Conservation (phyloP, 495 filamentous ascomycete genomes). For the Aspergillus avenaceus region DNA sequence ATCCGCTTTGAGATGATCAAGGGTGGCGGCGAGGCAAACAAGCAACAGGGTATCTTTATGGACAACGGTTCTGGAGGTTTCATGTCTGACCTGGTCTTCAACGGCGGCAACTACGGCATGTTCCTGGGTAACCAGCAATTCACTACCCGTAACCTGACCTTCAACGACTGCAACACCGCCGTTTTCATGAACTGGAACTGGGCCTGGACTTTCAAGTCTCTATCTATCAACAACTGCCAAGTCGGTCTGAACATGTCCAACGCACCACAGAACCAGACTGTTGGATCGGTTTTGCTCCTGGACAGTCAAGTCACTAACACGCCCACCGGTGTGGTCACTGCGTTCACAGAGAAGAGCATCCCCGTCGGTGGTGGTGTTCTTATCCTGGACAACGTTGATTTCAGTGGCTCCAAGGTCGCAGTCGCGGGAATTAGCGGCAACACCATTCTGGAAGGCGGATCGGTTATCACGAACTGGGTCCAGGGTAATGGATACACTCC, state of each 20-base stretch:
- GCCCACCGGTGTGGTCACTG: slow-evolving; percentile 67
- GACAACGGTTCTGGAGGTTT: slow-evolving; percentile 91
- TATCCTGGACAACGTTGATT: slow-evolving; percentile 83
- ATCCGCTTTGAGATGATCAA: slow-evolving; percentile 84
- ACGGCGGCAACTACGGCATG: slow-evolving; percentile 78
- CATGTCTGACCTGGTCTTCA: slow-evolving; percentile 83
- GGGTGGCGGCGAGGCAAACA: slow-evolving; percentile 62
- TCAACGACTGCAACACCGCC: slow-evolving; percentile 85
- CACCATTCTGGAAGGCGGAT: slow-evolving; percentile 65
- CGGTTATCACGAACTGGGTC: slow-evolving; percentile 64
- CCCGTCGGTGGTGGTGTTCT: slow-evolving; percentile 70
- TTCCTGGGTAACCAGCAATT: slow-evolving; percentile 95
- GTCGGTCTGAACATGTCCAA: slow-evolving; percentile 81
- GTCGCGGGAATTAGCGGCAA: slow-evolving; percentile 49
- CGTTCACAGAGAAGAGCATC: slow-evolving; percentile 55
- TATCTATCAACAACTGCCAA: slow-evolving; percentile 75
- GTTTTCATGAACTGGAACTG: slow-evolving; percentile 94
- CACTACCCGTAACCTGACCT: slow-evolving; percentile 84
- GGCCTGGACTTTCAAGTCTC: slow-evolving; percentile 81
- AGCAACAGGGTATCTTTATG: slow-evolving; percentile 92
- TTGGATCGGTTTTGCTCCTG: slow-evolving; percentile 76
- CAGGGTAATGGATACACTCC: slow-evolving; percentile 69
- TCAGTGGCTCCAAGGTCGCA: slow-evolving; percentile 52
- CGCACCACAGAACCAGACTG: slow-evolving; percentile 56
- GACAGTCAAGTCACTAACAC: slow-evolving; percentile 77